Conservation (phyloP, 2,329 filamentous ascomycete species). For the Atkinsonella hypoxylon region DNA sequence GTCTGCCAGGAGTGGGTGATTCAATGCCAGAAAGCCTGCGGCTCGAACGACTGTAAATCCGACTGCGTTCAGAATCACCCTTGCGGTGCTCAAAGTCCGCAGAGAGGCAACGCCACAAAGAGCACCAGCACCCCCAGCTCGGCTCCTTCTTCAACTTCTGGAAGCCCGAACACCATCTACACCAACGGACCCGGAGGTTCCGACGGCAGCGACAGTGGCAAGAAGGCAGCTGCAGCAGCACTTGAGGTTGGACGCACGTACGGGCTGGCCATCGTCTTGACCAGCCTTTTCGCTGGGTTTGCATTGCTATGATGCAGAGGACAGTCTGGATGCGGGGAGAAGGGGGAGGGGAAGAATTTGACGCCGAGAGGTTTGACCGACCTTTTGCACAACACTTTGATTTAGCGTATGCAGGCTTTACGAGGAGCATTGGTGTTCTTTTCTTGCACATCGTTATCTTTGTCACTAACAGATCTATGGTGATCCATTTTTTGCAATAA, state of each 20-base stretch:
- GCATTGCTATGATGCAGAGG: conserved; percentile 22
- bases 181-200: conserved; percentile 10
- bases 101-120: conserved; percentile 24
- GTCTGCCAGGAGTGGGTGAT: conserved; percentile 60
- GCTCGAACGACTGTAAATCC: conserved; percentile 49
- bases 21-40: conserved; percentile 65
- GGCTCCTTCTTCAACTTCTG: conserved; percentile 25
- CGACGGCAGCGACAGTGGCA: conserved; percentile 11
- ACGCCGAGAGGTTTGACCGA: neutral
- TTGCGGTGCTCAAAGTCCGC: conserved; percentile 13
- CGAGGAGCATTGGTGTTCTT: neutral
- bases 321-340: neutral
- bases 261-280: conserved; percentile 26
- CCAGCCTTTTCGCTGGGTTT: conserved; percentile 27
- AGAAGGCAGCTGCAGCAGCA: conserved; percentile 17
- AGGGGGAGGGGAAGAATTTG: neutral
- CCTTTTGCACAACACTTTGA: neutral
- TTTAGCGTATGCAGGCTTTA: neutral
- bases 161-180: conserved; percentile 12
- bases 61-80: conserved; percentile 6
- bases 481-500: neutral
- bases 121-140: conserved; percentile 21
- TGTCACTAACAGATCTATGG: neutral
- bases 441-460: neutral
- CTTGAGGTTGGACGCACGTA: conserved; percentile 25